Percentiles rank a stretch among this genome's conserved stretches.
Evolutionary conservation across 164 flowering plant species (phyloP).

Genomic region (Magnolia kwangsiensis): DNA sequence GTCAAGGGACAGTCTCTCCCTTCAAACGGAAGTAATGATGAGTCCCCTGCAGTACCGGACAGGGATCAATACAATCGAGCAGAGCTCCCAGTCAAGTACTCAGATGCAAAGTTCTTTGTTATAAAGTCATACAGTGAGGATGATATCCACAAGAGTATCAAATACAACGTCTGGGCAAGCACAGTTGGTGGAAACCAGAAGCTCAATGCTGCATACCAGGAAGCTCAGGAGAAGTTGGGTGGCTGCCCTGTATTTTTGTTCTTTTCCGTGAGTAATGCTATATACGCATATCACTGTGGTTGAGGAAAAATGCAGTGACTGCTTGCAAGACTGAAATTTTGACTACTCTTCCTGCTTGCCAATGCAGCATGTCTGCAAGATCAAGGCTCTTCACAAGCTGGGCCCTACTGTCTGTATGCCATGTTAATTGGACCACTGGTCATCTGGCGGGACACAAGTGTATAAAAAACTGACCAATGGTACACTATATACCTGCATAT

Average conservation of each 20-base stretch:
- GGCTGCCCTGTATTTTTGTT: slow-evolving; percentile 72
- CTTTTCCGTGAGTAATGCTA: slow-evolving; percentile 60
- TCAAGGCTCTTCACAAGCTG: too few species aligned
- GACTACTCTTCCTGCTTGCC: too few species aligned
- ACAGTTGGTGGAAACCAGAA: slow-evolving; percentile 88
- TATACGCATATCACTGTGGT: not conserved
- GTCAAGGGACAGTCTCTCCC: slow-evolving; percentile 52
- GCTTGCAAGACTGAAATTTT: too few species aligned
- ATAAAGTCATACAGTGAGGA: slow-evolving; percentile 95
- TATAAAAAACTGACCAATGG: too few species aligned
- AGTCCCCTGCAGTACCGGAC: slow-evolving; percentile 32
- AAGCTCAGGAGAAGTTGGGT: slow-evolving; percentile 59
- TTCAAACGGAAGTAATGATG: slow-evolving; percentile 30
- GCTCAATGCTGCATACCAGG: slow-evolving; percentile 70
- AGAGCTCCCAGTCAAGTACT: slow-evolving; percentile 65
- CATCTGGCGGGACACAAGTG: not conserved
- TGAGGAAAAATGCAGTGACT: not conserved
- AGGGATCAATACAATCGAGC: slow-evolving; percentile 54
- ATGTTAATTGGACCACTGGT: not conserved
- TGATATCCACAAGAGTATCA: slow-evolving; percentile 90
- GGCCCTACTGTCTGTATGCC: not conserved
- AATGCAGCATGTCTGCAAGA: too few species aligned
- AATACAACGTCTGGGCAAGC: slow-evolving; percentile 88
- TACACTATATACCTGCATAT: too few species aligned
- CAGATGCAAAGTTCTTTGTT: slow-evolving; percentile 72